Percentiles rank a stretch among this genome's conserved stretches.
Evolutionary conservation across 371 early-diverging fungal species (phyloP).

Genomic region (Mucor indicus): DNA sequence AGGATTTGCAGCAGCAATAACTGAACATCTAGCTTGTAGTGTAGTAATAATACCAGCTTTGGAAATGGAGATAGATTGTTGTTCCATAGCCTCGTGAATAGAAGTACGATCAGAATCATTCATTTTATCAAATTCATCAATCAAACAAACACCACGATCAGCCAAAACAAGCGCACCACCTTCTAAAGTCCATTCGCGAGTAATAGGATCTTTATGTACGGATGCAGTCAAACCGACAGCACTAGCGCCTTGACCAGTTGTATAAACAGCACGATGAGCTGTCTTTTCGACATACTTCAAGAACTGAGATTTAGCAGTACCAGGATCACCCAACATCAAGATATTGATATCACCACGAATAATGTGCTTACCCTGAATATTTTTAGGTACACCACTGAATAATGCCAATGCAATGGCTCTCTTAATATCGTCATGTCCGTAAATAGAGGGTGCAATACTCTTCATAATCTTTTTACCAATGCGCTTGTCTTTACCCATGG

Average conservation of each 20-base stretch:
- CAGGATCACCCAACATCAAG: constrained; percentile 98
- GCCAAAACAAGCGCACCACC: constrained; percentile 99
- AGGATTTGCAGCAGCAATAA: constrained; percentile 99
- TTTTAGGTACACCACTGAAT: constrained; percentile 98
- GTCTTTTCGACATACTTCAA: constrained; percentile 97
- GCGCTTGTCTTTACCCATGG: constrained; percentile 76
- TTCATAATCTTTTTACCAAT: constrained; percentile 90
- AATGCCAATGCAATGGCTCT: constrained; percentile 94
- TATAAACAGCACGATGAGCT: constrained; percentile 95
- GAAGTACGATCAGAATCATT: constrained; percentile 74
- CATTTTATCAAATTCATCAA: constrained; percentile 99
- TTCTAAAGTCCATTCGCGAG: constrained; percentile 99
- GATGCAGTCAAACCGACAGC: constrained; percentile 99
- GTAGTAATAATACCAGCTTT: constrained; percentile 98
- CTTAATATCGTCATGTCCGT: constrained; percentile 98
- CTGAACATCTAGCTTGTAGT: constrained; percentile 94
- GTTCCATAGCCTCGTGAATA: constrained; percentile 99
- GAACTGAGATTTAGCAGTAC: constrained; percentile 99
- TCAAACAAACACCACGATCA: constrained; percentile 97
- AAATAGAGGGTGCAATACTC: constrained; percentile 98
- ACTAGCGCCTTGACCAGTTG: constrained; percentile 99
- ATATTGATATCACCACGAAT: constrained; percentile 99
- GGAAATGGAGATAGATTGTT: constrained; percentile 97
- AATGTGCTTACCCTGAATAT: constrained; percentile 88
- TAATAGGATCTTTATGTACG: constrained; percentile 95